These are phyloP conservation scores for Saccharomyces pastorianus DNA, from an alignment of 1,139 yeast species.

Conservation along the genomic window DNA sequence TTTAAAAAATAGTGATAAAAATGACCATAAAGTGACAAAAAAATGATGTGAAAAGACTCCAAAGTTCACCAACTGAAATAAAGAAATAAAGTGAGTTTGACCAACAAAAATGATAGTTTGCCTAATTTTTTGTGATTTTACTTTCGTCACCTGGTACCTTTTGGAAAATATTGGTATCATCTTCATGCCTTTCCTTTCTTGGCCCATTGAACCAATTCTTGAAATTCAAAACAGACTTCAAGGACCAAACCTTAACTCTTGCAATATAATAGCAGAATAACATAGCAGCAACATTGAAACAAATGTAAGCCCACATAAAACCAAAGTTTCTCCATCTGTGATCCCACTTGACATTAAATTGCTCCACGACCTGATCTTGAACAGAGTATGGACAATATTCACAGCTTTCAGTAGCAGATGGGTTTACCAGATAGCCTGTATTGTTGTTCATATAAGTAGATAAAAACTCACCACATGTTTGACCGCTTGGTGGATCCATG, in stretches of 20 bases:
- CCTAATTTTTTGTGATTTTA: constrained; percentile 22
- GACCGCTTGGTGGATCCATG: constrained; percentile 46
- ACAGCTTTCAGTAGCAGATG: constrained; percentile 38
- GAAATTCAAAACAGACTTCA: constrained; percentile 26
- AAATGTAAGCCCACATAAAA: constrained; percentile 42
- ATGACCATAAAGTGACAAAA: neutral
- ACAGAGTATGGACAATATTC: constrained; percentile 40
- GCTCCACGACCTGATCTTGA: constrained; percentile 38
- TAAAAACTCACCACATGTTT: constrained; percentile 40
- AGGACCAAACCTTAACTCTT: constrained; percentile 32
- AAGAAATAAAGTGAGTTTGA: neutral
- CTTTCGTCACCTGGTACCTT: constrained; percentile 34
- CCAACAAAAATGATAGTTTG: neutral
- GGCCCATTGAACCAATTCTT: constrained; percentile 33
- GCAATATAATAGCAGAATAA: constrained; percentile 33
- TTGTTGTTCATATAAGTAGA: constrained; percentile 32
- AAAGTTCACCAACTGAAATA: neutral
- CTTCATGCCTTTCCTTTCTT: constrained; percentile 38
- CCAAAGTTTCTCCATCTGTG: constrained; percentile 58
- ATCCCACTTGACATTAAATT: constrained; percentile 35
- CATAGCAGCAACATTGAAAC: constrained; percentile 41
- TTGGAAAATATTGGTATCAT: constrained; percentile 34
- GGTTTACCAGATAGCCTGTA: constrained; percentile 42
- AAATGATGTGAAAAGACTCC: constrained; percentile 1
- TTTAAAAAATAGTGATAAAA: constrained; percentile 1